Evolutionary conservation across 2,329 filamentous ascomycete species (phyloP).

Genomic region (Ambrosiella beaveri): DNA sequence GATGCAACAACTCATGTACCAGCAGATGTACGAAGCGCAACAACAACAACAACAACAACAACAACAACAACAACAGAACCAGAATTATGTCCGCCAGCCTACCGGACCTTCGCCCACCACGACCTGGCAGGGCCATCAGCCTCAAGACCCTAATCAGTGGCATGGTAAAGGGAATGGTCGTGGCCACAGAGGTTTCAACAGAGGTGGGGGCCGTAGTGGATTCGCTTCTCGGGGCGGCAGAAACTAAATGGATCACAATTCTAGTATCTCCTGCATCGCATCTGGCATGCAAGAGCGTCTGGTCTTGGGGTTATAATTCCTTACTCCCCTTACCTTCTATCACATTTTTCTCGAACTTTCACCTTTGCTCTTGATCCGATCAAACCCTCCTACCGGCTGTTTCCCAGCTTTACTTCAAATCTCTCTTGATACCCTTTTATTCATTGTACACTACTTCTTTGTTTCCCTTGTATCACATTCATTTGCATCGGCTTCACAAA

Average conservation of each 20-base stretch:
- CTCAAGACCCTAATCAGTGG: slow-evolving; percentile 8
- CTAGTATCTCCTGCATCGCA: not conserved
- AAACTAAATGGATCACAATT: not conserved
- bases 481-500: no score
- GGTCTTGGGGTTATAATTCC: not conserved
- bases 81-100: slow-evolving; percentile 8
- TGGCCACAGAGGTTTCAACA: slow-evolving; percentile 16
- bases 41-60: slow-evolving; percentile 1
- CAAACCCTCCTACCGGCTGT: no score
- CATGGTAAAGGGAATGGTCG: slow-evolving; percentile 7
- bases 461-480: no score
- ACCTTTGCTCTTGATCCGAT: no score
- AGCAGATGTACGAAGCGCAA: not conserved
- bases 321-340: no score
- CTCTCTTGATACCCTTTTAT: no score
- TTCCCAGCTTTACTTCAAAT: no score
- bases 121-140: slow-evolving; percentile 11
- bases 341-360: no score
- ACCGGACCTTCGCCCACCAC: slow-evolving; percentile 7
- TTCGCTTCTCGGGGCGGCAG: slow-evolving; percentile 16
- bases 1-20: not conserved
- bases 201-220: slow-evolving; percentile 17
- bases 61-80: not conserved
- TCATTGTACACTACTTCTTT: no score
- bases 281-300: not conserved